Percentiles rank a stretch among this genome's conserved stretches.
These are phyloP conservation scores for Wickerhamomyces sp. DNA, from an alignment of 1,139 yeast species.

Conservation along the genomic window DNA sequence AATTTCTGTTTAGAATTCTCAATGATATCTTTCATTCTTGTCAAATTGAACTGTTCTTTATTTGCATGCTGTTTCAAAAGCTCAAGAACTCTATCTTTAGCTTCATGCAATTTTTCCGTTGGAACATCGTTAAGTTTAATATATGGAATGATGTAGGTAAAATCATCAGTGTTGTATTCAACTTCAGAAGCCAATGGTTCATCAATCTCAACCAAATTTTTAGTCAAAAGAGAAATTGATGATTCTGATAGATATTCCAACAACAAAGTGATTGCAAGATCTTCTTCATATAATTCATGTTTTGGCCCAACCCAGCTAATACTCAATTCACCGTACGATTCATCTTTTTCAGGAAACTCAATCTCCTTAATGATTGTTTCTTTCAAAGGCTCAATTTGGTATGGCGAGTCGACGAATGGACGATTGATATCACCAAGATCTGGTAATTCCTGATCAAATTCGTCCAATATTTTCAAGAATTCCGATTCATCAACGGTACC, in stretches of 20 bases:
- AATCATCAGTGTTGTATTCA: constrained; percentile 67
- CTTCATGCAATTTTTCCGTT: constrained; percentile 48
- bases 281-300: constrained; percentile 44
- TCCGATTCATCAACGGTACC: constrained; percentile 82
- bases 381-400: constrained; percentile 35
- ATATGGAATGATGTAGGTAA: constrained; percentile 51
- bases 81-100: constrained; percentile 46
- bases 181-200: constrained; percentile 78
- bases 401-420: constrained; percentile 78
- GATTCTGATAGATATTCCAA: constrained; percentile 77
- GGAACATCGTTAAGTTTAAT: constrained; percentile 74
- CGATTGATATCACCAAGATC: constrained; percentile 38
- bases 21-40: constrained; percentile 60
- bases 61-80: constrained; percentile 47
- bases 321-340: constrained; percentile 70
- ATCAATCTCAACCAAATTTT: constrained; percentile 70
- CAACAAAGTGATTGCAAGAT: constrained; percentile 65
- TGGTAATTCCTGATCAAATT: constrained; percentile 58
- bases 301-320: constrained; percentile 84
- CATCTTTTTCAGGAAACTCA: constrained; percentile 87
- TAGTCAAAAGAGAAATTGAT: constrained; percentile 62
- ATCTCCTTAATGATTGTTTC: constrained; percentile 42
- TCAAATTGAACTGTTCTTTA: constrained; percentile 51
- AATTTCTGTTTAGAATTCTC: constrained; percentile 61
- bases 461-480: constrained; percentile 51